phyloP scores from a whole-genome alignment of 495 filamentous ascomycete species.

The Neurospora sp. region DNA sequence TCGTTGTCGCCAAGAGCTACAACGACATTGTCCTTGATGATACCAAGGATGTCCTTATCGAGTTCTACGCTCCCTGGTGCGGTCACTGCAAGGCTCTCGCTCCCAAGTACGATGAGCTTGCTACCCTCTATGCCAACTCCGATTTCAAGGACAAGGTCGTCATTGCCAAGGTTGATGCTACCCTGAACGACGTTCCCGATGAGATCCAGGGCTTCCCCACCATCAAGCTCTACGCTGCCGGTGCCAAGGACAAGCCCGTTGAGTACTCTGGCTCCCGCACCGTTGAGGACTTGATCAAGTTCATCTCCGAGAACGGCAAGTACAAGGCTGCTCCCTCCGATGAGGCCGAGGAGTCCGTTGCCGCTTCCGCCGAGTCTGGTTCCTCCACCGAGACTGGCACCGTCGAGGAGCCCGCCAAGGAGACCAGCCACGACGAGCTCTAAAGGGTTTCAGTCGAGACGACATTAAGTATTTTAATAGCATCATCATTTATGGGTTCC shows the following conservation, averaged over 20 bases:
- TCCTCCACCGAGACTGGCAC: constrained; percentile 10
- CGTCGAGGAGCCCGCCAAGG: constrained; percentile 31
- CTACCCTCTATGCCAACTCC: constrained; percentile 60
- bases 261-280: constrained; percentile 84
- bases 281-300: constrained; percentile 85
- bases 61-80: constrained; percentile 99
- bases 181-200: constrained; percentile 91
- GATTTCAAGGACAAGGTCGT: constrained; percentile 74
- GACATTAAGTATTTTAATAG: background rate
- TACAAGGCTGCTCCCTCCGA: constrained; percentile 56
- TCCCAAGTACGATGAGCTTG: constrained; percentile 88
- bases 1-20: constrained; percentile 92
- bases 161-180: constrained; percentile 97
- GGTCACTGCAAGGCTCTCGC: constrained; percentile 96
- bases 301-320: constrained; percentile 91
- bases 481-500: background rate
- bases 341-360: constrained; percentile 43
- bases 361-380: constrained; percentile 43
- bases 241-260: constrained; percentile 72
- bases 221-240: constrained; percentile 96
- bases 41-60: constrained; percentile 91
- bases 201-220: constrained; percentile 97
- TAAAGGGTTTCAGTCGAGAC: constrained; percentile 26
- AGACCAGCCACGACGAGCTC: constrained; percentile 54
- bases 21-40: constrained; percentile 86